Percentiles rank a stretch among this genome's conserved stretches.
These are phyloP conservation scores for Adansonia digitata DNA, from an alignment of 345 rosid species.

Conservation along the genomic window DNA sequence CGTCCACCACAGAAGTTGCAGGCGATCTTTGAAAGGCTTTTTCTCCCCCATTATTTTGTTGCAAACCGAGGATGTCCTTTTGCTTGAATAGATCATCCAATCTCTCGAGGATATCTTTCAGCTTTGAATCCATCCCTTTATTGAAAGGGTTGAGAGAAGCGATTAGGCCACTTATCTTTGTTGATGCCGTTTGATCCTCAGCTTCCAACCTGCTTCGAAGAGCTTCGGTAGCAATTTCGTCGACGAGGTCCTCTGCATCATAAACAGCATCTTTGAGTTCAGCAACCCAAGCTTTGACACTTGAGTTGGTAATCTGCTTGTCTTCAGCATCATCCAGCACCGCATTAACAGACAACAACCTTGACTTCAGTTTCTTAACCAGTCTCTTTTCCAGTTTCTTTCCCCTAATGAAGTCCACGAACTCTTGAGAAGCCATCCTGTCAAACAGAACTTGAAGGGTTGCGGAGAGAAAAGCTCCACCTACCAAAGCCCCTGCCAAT, in stretches of 20 bases:
- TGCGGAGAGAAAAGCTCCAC: background rate
- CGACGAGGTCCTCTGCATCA: background rate
- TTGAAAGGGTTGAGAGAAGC: background rate
- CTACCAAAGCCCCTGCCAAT: background rate
- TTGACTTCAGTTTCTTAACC: background rate
- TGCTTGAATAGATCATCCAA: background rate
- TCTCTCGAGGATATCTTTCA: background rate
- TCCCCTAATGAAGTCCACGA: background rate
- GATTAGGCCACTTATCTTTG: background rate
- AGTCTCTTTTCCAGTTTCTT: background rate
- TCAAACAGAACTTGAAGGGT: background rate
- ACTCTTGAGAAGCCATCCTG: background rate
- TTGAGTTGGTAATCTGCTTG: background rate
- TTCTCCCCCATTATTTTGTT: background rate
- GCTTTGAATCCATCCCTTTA: background rate
- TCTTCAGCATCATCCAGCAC: background rate
- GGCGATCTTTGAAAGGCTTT: background rate
- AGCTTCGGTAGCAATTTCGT: background rate
- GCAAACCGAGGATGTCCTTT: background rate
- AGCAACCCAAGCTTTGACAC: background rate
- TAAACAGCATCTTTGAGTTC: background rate
- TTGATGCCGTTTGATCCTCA: background rate
- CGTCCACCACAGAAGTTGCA: conserved; percentile 1
- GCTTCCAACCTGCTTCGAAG: background rate
- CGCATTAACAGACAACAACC: background rate